Percentiles rank a stretch among this genome's conserved stretches.
Conservation (phyloP, 2,329 filamentous ascomycete genomes). For the Colletotrichum zoysiae region DNA sequence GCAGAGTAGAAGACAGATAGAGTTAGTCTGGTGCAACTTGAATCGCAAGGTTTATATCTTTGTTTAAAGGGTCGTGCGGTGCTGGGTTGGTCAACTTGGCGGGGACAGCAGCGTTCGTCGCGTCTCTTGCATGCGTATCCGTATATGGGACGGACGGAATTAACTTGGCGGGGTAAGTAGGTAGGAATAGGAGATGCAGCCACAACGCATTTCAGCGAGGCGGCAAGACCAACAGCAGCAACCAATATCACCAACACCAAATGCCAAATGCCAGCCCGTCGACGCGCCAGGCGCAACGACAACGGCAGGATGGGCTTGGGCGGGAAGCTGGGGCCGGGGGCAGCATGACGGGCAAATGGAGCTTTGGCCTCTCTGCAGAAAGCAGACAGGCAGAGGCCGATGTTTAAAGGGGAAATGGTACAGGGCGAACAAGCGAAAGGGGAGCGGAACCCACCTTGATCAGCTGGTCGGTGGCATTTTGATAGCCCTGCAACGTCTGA, state of each 20-base stretch:
- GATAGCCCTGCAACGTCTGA: conserved; percentile 56
- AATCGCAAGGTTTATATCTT: conserved; percentile 11
- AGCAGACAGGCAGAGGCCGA: not conserved
- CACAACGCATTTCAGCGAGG: not conserved
- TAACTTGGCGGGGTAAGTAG: conserved; percentile 4
- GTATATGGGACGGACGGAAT: conserved; percentile 16
- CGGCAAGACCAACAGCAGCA: not conserved
- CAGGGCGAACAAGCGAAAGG: conserved; percentile 17
- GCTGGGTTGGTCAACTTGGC: not conserved
- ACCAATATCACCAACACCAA: not conserved
- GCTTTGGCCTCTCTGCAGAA: conserved; percentile 29
- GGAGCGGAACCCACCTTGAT: conserved; percentile 57
- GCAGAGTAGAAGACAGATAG: not conserved
- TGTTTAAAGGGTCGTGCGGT: not conserved
- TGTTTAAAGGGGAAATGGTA: conserved; percentile 8
- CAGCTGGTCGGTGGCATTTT: conserved; percentile 57
- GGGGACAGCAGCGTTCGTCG: conserved; percentile 16
- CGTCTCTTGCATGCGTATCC: not conserved
- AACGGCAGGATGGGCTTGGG: not conserved
- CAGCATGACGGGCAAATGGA: conserved; percentile 3
- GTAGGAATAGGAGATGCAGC: conserved; percentile 4
- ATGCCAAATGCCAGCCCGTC: not conserved
- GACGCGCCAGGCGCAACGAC: not conserved
- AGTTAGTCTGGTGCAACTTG: conserved; percentile 15
- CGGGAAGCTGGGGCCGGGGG: not conserved